Base-by-base conservation (phyloP, 495 filamentous ascomycete genomes). In the Rhizodiscina lignyota region DNA sequence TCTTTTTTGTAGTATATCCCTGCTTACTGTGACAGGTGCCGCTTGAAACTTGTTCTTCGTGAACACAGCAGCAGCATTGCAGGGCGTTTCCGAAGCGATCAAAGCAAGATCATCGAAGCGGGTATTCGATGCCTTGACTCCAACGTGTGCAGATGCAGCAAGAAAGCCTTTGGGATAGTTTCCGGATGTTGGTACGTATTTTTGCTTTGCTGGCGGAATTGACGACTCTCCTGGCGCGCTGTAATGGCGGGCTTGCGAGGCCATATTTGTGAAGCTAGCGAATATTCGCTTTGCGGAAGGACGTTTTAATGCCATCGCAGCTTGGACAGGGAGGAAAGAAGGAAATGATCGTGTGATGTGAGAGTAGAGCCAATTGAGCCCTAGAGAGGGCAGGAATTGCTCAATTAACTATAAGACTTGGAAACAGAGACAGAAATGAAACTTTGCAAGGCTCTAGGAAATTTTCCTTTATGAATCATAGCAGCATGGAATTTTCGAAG, bases 11-110 rank as follows among this genome's bases (percentile, higher is more conserved):
- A 96, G 59, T 38, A 79, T 77, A 35, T 75, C 61, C 39, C 73
- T 67, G 50, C 78, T 83, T 35, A 91, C 77, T 30, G 82, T 80
- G 27, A 97, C 84, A 12, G 89, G 89, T 18, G 89, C 89, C 16
- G 89, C 89, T 53, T 93, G 86, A 61, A 96, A 99, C 56, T 86
- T 89, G 63, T 96, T 99, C 58, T 84, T 85, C 30, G 89, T 99
- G 63, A 94, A 91, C 8, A 96, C 89, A 2, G 85, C 87, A 1
- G 86, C 84, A 4, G 79, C 89, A n/a, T 82, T 71, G 56, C 85
- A 94, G 21, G 85, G 91, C 30, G 66, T 67, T 40, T 92, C 79
- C 5, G 91, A 96, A 16, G 75, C 71, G 40, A 99, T 68, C 34
- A 99, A 66, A 15, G 86, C 83, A 27, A 99, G 68, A 50, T 99